Conservation (phyloP, 177 flowering plant genomes). For the Vitis hybrid region DNA sequence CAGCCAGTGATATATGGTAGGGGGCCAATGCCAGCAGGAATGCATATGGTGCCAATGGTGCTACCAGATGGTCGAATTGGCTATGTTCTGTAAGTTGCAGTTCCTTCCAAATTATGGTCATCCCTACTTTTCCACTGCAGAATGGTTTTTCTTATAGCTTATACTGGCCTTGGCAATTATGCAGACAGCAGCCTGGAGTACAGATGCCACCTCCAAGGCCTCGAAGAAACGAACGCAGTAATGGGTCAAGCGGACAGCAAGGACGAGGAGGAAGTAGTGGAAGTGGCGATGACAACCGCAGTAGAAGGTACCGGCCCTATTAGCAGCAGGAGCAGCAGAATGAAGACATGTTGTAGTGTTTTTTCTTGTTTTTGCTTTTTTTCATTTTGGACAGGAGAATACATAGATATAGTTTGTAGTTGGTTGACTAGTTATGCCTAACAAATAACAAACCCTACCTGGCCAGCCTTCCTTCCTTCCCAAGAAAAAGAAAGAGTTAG, state of each 20-base stretch:
- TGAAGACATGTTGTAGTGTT: slow-evolving; percentile 10
- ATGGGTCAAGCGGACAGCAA: slow-evolving; percentile 47
- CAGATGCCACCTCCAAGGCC: slow-evolving; percentile 46
- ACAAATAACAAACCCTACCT: not conserved
- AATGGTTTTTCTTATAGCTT: not conserved
- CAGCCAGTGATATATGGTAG: slow-evolving; percentile 96
- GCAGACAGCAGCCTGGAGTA: slow-evolving; percentile 80
- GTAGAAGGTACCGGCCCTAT: slow-evolving; percentile 79
- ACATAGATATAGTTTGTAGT: not conserved
- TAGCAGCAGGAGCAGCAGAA: slow-evolving; percentile 28
- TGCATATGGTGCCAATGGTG: slow-evolving; percentile 99
- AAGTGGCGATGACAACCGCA: slow-evolving; percentile 50
- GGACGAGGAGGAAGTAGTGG: slow-evolving; percentile 48
- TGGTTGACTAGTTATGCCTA: slow-evolving; percentile 8
- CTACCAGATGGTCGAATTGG: slow-evolving; percentile 98
- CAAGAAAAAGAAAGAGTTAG: not conserved
- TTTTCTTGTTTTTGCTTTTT: too few relatives aligned
- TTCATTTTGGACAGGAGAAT: too few relatives aligned
- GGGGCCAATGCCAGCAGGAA: slow-evolving; percentile 92
- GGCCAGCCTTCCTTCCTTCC: too few relatives aligned
- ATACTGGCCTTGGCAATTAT: slow-evolving; percentile 2
- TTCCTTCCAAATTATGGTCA: not conserved
- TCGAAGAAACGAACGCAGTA: slow-evolving; percentile 58
- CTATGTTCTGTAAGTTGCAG: slow-evolving; percentile 86
- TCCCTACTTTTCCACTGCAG: not conserved